Conservation (phyloP, 805 yeast genomes). For the Kluyveromyces nonfermentans region DNA sequence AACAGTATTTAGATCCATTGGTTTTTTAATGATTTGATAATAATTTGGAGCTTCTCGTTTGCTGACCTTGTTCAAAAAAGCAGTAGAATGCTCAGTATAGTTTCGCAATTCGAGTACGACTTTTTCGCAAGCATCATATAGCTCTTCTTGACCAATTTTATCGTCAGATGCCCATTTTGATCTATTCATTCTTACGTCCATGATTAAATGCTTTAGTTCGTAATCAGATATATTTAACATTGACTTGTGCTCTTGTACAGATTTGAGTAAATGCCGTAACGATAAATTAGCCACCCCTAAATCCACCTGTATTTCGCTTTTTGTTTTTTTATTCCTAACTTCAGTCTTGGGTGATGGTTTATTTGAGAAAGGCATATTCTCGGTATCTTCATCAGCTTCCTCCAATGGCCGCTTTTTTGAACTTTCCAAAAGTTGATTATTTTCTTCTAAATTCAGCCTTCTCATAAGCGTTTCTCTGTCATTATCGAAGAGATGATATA, state of each 20-base stretch:
- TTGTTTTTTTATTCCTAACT: slow-evolving; percentile 14
- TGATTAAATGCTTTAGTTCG: slow-evolving; percentile 73
- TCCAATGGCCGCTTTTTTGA: slow-evolving; percentile 18
- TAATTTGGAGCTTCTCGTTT: slow-evolving; percentile 98
- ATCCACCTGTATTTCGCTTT: slow-evolving; percentile 31
- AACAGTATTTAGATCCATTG: slow-evolving; percentile 95
- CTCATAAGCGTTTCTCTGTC: slow-evolving; percentile 68
- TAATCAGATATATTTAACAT: slow-evolving; percentile 63
- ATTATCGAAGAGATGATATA: slow-evolving; percentile 68
- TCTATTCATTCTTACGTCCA: slow-evolving; percentile 89
- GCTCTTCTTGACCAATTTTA: slow-evolving; percentile 91
- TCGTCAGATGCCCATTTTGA: slow-evolving; percentile 98
- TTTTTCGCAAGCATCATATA: slow-evolving; percentile 95
- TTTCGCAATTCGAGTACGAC: slow-evolving; percentile 85
- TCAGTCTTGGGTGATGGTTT: slow-evolving; percentile 9
- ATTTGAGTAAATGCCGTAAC: slow-evolving; percentile 66
- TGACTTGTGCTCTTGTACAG: slow-evolving; percentile 75
- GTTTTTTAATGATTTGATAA: slow-evolving; percentile 77
- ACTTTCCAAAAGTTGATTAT: slow-evolving; percentile 54
- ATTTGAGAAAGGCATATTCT: slow-evolving; percentile 10
- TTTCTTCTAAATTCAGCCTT: slow-evolving; percentile 67
- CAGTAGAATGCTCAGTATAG: slow-evolving; percentile 93
- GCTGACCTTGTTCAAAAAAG: slow-evolving; percentile 90
- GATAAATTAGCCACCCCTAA: slow-evolving; percentile 71
- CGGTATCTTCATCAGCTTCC: slow-evolving; percentile 12